phyloP scores from a whole-genome alignment of 2,329 filamentous ascomycete genomes.

The Furcasterigmium furcatum region DNA sequence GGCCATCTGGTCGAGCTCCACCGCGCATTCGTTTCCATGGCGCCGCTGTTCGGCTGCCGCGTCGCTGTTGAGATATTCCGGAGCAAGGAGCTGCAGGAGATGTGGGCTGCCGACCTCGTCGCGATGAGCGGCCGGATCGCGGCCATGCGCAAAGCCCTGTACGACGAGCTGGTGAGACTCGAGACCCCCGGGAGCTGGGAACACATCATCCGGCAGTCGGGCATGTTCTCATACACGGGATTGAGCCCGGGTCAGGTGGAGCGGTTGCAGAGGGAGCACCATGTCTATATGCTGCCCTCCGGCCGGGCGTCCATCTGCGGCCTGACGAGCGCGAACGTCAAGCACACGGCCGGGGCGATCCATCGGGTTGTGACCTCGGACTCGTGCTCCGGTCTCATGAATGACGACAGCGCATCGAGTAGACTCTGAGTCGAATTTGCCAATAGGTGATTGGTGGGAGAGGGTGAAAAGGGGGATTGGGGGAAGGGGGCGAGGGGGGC shows the following conservation, averaged over 20 bases:
- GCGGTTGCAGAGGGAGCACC: neutral
- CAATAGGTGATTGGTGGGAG: too few species aligned
- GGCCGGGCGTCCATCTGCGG: neutral
- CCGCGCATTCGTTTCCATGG: neutral
- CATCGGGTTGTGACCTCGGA: too few species aligned
- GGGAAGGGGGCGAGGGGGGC: too few species aligned
- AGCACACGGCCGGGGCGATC: too few species aligned
- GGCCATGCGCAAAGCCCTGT: slow-evolving; percentile 26
- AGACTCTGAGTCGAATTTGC: too few species aligned
- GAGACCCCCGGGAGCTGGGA: slow-evolving; percentile 28
- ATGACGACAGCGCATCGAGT: too few species aligned
- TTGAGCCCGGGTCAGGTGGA: slow-evolving; percentile 18
- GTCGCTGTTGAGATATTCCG: neutral
- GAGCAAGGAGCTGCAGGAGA: neutral
- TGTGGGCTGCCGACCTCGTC: slow-evolving; percentile 18
- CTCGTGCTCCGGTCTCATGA: too few species aligned
- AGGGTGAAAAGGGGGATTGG: too few species aligned
- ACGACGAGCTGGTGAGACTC: slow-evolving; percentile 21
- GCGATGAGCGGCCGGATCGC: slow-evolving; percentile 30
- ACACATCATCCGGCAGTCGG: slow-evolving; percentile 27
- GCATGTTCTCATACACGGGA: slow-evolving; percentile 42
- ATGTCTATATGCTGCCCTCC: slow-evolving; percentile 1
- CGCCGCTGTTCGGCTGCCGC: neutral
- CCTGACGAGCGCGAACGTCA: neutral
- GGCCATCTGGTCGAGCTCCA: neutral